Base-by-base conservation (phyloP, 2,329 filamentous ascomycete genomes). In the Xylaria hypoxylon region DNA sequence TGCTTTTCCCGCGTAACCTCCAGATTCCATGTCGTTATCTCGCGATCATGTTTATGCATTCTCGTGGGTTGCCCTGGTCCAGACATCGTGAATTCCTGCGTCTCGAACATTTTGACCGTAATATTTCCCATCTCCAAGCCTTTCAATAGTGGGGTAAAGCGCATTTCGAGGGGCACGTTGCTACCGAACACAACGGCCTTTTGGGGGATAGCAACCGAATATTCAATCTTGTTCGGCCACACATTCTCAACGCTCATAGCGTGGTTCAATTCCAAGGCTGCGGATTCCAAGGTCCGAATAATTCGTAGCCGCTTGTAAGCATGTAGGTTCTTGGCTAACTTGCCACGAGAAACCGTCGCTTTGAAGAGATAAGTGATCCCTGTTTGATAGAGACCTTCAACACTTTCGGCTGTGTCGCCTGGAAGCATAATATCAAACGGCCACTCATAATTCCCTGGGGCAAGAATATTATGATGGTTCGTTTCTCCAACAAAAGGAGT, bases 221-320 rank as follows among this genome's bases (percentile, higher is more conserved):
- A 99, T 78, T 97, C 93, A 73, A 98, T 88, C 83, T 99, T 99
- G 82, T 97, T 96, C 5, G 94, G 92, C 96, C 96, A 99, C 70
- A 97, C 92, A 76, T 97, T 97, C 79, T 97, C 94, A 70, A 98
- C 94, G 69, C 92, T 93, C 93, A 97, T 96, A 53, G 93, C 91
- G 79, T 98, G 92, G 42, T 92, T 85, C 68, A 94, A 86, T 76
- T 95, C 92, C 65, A 94, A 84, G 11, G 92, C 91, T 57, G 89
- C 90, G 11, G 92, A 86, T 67, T 93, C 91, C 52, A 94, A 82
- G 0, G 92, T 95, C 63, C 92, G 87, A 64, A 95, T 91, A 63
- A 95, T 88, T 62, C 92, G 88, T 62, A 96, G 80, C 59, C 91
- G 90, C 78, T 95, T 95, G 77, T 90, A 90, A 38, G 92, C 87